Evolutionary conservation across 2,329 filamentous ascomycete species (phyloP).

Genomic region (Apiospora malaysiana): DNA sequence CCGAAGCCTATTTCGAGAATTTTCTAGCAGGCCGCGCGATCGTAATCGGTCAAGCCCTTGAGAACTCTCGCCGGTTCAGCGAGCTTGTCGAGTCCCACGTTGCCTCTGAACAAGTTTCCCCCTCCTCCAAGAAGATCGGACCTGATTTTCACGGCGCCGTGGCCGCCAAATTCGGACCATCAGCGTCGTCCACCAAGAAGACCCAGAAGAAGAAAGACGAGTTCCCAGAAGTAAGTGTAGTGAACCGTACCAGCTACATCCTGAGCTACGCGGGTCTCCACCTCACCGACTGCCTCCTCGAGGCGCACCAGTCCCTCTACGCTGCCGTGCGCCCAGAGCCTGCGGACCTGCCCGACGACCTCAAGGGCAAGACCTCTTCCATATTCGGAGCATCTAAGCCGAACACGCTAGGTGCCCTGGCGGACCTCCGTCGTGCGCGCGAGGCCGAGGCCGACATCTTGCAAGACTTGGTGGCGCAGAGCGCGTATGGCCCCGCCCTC

Average conservation of each 20-base stretch:
- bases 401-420: background rate
- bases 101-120: too few relatives aligned
- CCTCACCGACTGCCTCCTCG: background rate
- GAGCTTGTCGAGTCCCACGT: background rate
- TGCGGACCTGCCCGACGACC: background rate
- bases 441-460: background rate
- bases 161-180: background rate
- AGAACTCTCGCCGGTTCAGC: background rate
- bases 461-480: background rate
- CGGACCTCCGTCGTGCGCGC: background rate
- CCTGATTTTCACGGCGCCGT: background rate
- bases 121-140: background rate
- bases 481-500: background rate
- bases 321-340: background rate
- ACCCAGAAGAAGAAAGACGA: background rate
- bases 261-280: background rate
- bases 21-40: conserved; percentile 13
- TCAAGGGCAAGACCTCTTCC: background rate
- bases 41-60: background rate
- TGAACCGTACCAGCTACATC: conserved; percentile 11
- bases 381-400: background rate
- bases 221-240: background rate
- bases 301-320: background rate
- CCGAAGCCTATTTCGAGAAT: conserved; percentile 25
- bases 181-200: background rate